Evolutionary conservation across 2,329 filamentous ascomycete genomes (phyloP).

Genomic region (Helotiales sp.): DNA sequence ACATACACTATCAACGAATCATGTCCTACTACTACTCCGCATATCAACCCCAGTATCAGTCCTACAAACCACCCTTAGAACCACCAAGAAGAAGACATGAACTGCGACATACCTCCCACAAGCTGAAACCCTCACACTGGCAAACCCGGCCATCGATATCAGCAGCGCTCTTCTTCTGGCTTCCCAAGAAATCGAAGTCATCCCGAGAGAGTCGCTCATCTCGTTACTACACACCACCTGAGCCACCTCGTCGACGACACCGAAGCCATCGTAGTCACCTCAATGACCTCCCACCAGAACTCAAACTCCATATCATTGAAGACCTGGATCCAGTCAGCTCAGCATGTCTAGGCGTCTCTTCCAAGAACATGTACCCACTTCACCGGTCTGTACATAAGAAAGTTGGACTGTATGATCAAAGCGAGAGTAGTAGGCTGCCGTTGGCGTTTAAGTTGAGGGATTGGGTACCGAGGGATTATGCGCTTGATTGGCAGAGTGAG

Average conservation of each 20-base stretch:
- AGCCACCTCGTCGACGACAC: not conserved
- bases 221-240: not conserved
- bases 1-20: not conserved
- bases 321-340: slow-evolving; percentile 22
- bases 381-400: slow-evolving; percentile 20
- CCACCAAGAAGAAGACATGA: not conserved
- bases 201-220: not conserved
- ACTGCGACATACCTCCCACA: not conserved
- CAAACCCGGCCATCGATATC: not conserved
- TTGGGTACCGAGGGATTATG: slow-evolving; percentile 18
- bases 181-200: not conserved
- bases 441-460: slow-evolving; percentile 17
- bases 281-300: slow-evolving; percentile 19
- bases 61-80: not conserved
- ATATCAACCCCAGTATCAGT: not conserved
- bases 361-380: slow-evolving; percentile 19
- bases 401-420: slow-evolving; percentile 19
- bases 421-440: slow-evolving; percentile 10
- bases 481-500: slow-evolving; percentile 20
- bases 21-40: not conserved
- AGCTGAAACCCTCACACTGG: not conserved
- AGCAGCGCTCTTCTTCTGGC: not conserved
- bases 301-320: slow-evolving; percentile 23
- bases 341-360: slow-evolving; percentile 22
- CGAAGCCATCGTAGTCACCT: slow-evolving; percentile 11